phyloP scores from a whole-genome alignment of 1,284 basidiomycete species.

The Bondarzewia mesenterica region DNA sequence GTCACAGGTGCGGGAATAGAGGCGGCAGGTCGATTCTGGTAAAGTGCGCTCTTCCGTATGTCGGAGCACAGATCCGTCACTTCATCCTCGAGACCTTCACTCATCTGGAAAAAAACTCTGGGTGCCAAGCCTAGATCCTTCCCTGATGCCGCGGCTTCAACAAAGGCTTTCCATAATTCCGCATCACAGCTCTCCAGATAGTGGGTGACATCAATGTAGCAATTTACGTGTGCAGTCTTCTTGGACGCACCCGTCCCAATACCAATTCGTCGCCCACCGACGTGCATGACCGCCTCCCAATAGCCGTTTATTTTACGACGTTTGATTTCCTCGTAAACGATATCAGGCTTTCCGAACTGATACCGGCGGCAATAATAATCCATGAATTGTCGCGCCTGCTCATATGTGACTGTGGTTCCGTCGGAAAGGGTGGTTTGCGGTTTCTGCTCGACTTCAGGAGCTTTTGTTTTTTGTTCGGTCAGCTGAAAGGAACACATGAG shows the following conservation, averaged over 20 bases:
- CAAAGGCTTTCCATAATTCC: conserved; percentile 72
- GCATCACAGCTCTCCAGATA: conserved; percentile 84
- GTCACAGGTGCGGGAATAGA: conserved; percentile 13
- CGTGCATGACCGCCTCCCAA: conserved; percentile 83
- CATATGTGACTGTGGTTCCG: conserved; percentile 58
- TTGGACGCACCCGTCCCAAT: conserved; percentile 66
- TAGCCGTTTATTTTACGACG: conserved; percentile 17
- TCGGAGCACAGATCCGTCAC: conserved; percentile 69
- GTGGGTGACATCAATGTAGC: conserved; percentile 82
- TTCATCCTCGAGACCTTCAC: conserved; percentile 62
- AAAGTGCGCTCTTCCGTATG: conserved; percentile 49
- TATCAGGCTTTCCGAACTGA: conserved; percentile 74
- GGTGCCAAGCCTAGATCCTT: conserved; percentile 65
- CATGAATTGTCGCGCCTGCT: conserved; percentile 86
- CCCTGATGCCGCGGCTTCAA: conserved; percentile 51
- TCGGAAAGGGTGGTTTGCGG: conserved; percentile 44
- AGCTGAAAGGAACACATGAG: conserved; percentile 5
- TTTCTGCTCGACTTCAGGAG: conserved; percentile 2
- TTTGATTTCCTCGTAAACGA: conserved; percentile 41
- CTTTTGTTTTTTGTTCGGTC: conserved; percentile 1
- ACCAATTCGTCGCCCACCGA: conserved; percentile 77
- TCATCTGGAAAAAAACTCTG: conserved; percentile 66
- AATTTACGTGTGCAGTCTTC: conserved; percentile 68
- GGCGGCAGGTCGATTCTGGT: conserved; percentile 34
- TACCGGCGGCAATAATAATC: conserved; percentile 90